Percentiles rank a stretch among this genome's conserved stretches.
These are phyloP conservation scores for Phenoliferia sp. DNA, from an alignment of 1,284 basidiomycete species.

Conservation along the genomic window DNA sequence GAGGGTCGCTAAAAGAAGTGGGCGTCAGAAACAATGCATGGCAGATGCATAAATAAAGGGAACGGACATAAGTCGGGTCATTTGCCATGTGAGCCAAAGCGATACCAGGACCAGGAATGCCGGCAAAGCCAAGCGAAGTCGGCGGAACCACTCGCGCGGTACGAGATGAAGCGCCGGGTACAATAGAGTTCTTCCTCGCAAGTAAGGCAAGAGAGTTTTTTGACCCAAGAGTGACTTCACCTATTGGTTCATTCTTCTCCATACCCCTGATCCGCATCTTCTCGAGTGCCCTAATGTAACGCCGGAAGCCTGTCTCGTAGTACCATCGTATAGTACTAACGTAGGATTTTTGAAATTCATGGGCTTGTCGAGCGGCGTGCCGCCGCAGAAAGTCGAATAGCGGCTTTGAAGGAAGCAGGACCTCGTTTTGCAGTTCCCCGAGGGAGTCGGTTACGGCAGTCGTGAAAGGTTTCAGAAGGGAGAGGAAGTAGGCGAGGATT, in stretches of 20 bases:
- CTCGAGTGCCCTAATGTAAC: conserved; percentile 77
- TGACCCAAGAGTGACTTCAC: conserved; percentile 40
- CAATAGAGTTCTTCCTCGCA: conserved; percentile 4
- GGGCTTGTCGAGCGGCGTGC: conserved; percentile 74
- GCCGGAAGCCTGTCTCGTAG: conserved; percentile 90
- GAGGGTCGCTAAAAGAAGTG: conserved; percentile 64
- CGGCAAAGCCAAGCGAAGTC: conserved; percentile 9
- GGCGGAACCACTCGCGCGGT: not conserved
- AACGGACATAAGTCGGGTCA: conserved; percentile 60
- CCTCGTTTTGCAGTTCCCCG: conserved; percentile 82
- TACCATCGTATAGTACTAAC: conserved; percentile 77
- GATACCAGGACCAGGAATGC: conserved; percentile 62
- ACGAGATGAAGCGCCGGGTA: not conserved
- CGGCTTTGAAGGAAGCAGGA: conserved; percentile 76
- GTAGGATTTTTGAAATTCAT: conserved; percentile 86
- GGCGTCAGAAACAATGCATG: not conserved
- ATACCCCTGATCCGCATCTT: conserved; percentile 61
- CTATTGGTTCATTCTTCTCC: conserved; percentile 23
- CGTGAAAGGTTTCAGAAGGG: conserved; percentile 74
- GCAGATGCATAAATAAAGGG: conserved; percentile 37
- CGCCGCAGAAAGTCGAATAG: conserved; percentile 81
- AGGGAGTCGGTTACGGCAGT: conserved; percentile 84
- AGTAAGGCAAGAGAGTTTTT: conserved; percentile 17
- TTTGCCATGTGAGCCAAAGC: conserved; percentile 81
- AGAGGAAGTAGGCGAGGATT: conserved; percentile 78